These are phyloP conservation scores for Candida rishiriensis DNA, from an alignment of 805 yeast genomes.

Conservation along the genomic window DNA sequence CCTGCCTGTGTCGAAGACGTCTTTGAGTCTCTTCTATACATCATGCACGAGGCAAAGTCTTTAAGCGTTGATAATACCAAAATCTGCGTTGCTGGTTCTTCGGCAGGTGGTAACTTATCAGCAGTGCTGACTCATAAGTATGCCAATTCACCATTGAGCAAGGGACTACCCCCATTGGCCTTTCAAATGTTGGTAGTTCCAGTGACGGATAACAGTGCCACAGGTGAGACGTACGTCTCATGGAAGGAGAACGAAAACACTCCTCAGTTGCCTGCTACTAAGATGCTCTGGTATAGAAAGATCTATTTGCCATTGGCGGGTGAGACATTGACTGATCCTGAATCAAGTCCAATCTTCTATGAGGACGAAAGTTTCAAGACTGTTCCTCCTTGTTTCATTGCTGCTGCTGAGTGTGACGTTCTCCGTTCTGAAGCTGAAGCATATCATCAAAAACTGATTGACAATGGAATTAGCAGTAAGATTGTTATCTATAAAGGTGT, in stretches of 20 bases:
- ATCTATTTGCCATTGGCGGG: constrained; percentile 39
- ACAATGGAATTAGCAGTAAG: constrained; percentile 34
- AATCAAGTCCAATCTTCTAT: constrained; percentile 39
- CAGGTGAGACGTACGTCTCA: constrained; percentile 30
- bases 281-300: constrained; percentile 42
- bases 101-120: constrained; percentile 41
- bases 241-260: constrained; percentile 37
- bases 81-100: constrained; percentile 41
- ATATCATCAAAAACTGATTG: constrained; percentile 34
- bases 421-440: constrained; percentile 41
- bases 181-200: constrained; percentile 42
- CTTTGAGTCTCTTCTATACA: constrained; percentile 33
- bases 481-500: constrained; percentile 36
- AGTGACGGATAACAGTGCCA: constrained; percentile 39
- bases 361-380: constrained; percentile 35
- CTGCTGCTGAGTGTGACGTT: constrained; percentile 41
- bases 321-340: constrained; percentile 27
- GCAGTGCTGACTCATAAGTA: constrained; percentile 32
- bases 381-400: constrained; percentile 38
- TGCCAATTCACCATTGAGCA: constrained; percentile 22
- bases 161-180: constrained; percentile 30
- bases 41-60: constrained; percentile 21
- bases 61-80: constrained; percentile 29
- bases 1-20: constrained; percentile 46
- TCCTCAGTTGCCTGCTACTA: constrained; percentile 41